Evolutionary conservation across 208 protist species (phyloP).

Genomic region (Leishmania major): DNA sequence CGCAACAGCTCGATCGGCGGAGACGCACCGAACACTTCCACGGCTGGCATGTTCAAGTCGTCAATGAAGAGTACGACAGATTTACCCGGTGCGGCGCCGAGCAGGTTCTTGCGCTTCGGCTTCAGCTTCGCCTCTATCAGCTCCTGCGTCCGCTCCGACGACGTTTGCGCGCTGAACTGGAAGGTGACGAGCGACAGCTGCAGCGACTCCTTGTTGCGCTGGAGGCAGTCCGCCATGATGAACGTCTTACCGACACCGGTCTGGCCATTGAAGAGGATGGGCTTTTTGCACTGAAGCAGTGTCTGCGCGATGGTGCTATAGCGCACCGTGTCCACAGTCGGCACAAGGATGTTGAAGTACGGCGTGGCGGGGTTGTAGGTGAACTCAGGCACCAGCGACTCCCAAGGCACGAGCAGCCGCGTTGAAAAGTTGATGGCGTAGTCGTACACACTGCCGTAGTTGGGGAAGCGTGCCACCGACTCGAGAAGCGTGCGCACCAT

Average conservation of each 20-base stretch:
- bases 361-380: slow-evolving; percentile 81
- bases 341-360: slow-evolving; percentile 97
- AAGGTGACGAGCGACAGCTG: slow-evolving; percentile 87
- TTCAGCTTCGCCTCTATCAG: slow-evolving; percentile 97
- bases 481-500: slow-evolving; percentile 86
- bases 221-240: slow-evolving; percentile 91
- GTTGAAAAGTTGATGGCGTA: slow-evolving; percentile 91
- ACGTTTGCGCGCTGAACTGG: slow-evolving; percentile 97
- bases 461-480: slow-evolving; percentile 82
- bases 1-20: slow-evolving; percentile 98
- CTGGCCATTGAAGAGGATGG: slow-evolving; percentile 95
- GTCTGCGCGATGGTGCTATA: slow-evolving; percentile 93
- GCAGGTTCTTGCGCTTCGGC: slow-evolving; percentile 95
- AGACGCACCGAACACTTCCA: slow-evolving; percentile 97
- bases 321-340: slow-evolving; percentile 97
- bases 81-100: slow-evolving; percentile 94
- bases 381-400: slow-evolving; percentile 79
- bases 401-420: slow-evolving; percentile 86
- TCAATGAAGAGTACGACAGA: slow-evolving; percentile 97
- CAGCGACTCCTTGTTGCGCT: slow-evolving; percentile 70
- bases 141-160: slow-evolving; percentile 95
- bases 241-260: slow-evolving; percentile 96
- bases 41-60: slow-evolving; percentile 98
- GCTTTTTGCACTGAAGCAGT: slow-evolving; percentile 84
- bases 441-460: slow-evolving; percentile 93